These are phyloP conservation scores for Colletotrichum sidae DNA, from an alignment of 2,329 filamentous ascomycete genomes.

Conservation along the genomic window DNA sequence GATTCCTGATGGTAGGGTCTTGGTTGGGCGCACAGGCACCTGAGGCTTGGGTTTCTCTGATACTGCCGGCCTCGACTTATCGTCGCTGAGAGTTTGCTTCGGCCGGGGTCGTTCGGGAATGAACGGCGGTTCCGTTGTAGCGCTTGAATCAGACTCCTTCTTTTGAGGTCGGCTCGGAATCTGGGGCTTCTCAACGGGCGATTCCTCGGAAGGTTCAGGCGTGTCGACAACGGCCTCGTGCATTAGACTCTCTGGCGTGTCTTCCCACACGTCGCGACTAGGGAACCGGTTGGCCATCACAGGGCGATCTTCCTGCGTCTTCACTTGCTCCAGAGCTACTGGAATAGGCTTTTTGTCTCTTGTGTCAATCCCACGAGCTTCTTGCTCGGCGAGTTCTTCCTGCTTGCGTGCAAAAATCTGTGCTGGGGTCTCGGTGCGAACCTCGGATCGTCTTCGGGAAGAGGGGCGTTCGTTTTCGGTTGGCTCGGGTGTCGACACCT, in stretches of 20 bases:
- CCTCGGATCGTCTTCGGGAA: conserved; percentile 42
- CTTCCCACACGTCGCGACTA: conserved; percentile 94
- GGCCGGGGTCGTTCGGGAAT: conserved; percentile 68
- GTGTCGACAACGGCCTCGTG: conserved; percentile 79
- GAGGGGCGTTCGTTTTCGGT: conserved; percentile 52
- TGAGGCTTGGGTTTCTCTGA: conserved; percentile 69
- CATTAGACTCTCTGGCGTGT: conserved; percentile 84
- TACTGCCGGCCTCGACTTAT: conserved; percentile 54
- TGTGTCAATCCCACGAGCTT: conserved; percentile 59
- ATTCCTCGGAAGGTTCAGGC: conserved; percentile 58
- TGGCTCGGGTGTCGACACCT: conserved; percentile 83
- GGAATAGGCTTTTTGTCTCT: conserved; percentile 56
- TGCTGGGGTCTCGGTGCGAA: conserved; percentile 61
- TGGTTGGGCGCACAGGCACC: conserved; percentile 72
- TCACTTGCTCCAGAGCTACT: conserved; percentile 22
- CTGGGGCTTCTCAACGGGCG: conserved; percentile 66
- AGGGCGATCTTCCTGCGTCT: conserved; percentile 62
- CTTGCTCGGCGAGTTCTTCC: conserved; percentile 72
- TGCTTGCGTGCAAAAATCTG: conserved; percentile 75
- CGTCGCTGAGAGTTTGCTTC: conserved; percentile 52
- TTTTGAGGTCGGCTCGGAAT: conserved; percentile 67
- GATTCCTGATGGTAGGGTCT: conserved; percentile 54
- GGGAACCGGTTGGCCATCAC: conserved; percentile 80
- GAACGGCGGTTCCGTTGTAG: conserved; percentile 53
- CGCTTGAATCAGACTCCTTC: conserved; percentile 48